phyloP scores from a whole-genome alignment of 805 yeast species.

The Starmerella sirachaensis region DNA sequence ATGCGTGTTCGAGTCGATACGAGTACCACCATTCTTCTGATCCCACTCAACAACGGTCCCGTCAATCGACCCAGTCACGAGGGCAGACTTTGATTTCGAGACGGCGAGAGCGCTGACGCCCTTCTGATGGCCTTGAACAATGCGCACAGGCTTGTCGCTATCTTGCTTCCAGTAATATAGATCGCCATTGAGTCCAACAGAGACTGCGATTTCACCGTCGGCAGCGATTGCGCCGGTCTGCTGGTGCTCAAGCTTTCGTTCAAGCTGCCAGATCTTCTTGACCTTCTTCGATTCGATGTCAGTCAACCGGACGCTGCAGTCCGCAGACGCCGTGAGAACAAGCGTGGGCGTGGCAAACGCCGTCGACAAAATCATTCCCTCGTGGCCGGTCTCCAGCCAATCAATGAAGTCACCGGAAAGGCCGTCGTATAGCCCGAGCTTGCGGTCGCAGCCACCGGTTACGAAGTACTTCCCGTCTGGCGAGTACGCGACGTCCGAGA shows the following conservation, averaged over 20 bases:
- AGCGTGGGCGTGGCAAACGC: conserved; percentile 47
- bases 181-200: conserved; percentile 62
- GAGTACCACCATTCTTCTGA: conserved; percentile 28
- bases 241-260: conserved; percentile 45
- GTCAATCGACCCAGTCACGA: conserved; percentile 68
- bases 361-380: conserved; percentile 71
- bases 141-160: conserved; percentile 28
- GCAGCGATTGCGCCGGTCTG: conserved; percentile 70
- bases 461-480: conserved; percentile 66
- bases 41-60: conserved; percentile 62
- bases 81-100: conserved; percentile 6
- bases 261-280: conserved; percentile 41
- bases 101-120: conserved; percentile 51
- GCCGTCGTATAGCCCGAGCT: conserved; percentile 71
- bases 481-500: conserved; percentile 69
- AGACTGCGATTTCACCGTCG: conserved; percentile 43
- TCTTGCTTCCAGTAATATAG: conserved; percentile 44
- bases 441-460: conserved; percentile 77
- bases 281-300: conserved; percentile 35
- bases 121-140: conserved; percentile 69
- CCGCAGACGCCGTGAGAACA: conserved; percentile 79
- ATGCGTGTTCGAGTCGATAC: conserved; percentile 37
- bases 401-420: conserved; percentile 63
- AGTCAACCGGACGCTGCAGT: conserved; percentile 61
- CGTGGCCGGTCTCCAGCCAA: conserved; percentile 40